These are phyloP conservation scores for Actinidia polygama DNA, from an alignment of 179 eudicot genomes.

Conservation along the genomic window DNA sequence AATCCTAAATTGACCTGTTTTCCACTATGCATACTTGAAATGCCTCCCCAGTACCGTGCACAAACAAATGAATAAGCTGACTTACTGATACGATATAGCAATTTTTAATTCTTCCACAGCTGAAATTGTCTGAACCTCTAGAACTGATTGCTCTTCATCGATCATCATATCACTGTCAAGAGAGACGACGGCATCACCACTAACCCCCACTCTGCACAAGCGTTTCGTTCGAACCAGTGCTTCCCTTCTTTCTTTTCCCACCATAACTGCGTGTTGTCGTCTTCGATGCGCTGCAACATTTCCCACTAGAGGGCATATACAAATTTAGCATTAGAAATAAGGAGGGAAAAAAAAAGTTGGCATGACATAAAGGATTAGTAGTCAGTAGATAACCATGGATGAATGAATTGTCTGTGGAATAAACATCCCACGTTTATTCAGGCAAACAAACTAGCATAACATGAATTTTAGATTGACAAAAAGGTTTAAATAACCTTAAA, in stretches of 20 bases:
- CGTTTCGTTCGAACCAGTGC: constrained; percentile 87
- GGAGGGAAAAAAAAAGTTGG: background rate
- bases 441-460: background rate
- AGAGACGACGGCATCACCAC: constrained; percentile 41
- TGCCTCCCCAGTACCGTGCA: background rate
- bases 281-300: constrained; percentile 70
- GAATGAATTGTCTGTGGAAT: background rate
- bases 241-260: constrained; percentile 93
- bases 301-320: constrained; percentile 62
- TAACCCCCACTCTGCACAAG: constrained; percentile 79
- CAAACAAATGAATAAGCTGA: constrained; percentile 15
- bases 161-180: constrained; percentile 68
- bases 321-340: constrained; percentile 1
- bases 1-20: background rate
- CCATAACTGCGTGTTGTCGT: constrained; percentile 73
- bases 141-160: constrained; percentile 75
- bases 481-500: too few relatives aligned
- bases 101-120: constrained; percentile 82
- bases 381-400: background rate
- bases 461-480: background rate
- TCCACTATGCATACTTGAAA: background rate
- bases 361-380: background rate
- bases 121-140: constrained; percentile 75
- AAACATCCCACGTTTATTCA: background rate
- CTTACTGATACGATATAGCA: constrained; percentile 70